phyloP scores from a whole-genome alignment of 768 basidiomycete genomes.

The Chalciporus sphaerocephalus region DNA sequence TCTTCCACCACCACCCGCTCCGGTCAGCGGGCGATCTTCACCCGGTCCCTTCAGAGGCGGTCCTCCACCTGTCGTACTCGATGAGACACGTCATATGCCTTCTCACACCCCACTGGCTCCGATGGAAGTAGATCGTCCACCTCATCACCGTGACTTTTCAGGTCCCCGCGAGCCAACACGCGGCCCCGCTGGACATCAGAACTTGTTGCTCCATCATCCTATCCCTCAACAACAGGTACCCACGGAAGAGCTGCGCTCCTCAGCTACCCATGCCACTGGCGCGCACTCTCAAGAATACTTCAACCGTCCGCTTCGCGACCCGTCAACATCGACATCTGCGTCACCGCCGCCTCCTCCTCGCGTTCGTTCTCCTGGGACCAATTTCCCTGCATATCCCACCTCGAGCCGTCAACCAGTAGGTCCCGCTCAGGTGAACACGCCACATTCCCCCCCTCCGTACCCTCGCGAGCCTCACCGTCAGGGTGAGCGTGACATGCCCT shows the following conservation, averaged over 20 bases:
- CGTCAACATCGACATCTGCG: constrained; percentile 56
- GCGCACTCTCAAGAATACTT: constrained; percentile 56
- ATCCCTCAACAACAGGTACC: constrained; percentile 55
- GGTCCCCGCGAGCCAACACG: constrained; percentile 45
- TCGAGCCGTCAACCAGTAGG: constrained; percentile 46
- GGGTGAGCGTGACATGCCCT: constrained; percentile 49
- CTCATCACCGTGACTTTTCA: constrained; percentile 54
- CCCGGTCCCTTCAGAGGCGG: constrained; percentile 80
- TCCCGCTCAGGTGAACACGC: constrained; percentile 49
- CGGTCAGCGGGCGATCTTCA: constrained; percentile 44
- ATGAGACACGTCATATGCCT: constrained; percentile 64
- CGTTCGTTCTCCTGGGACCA: constrained; percentile 47
- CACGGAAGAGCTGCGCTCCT: constrained; percentile 48
- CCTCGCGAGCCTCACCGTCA: constrained; percentile 46
- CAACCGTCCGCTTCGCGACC: constrained; percentile 46
- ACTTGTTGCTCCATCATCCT: constrained; percentile 63
- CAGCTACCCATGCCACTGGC: constrained; percentile 32
- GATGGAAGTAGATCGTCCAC: constrained; percentile 65
- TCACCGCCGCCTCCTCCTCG: constrained; percentile 54
- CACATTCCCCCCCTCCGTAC: constrained; percentile 61
- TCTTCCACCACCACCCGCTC: constrained; percentile 58
- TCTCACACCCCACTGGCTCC: constrained; percentile 73
- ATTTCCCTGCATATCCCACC: constrained; percentile 46
- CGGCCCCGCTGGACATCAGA: constrained; percentile 54
- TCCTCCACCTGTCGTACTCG: constrained; percentile 74